Percentiles rank a stretch among this genome's conserved stretches.
Conservation (phyloP, 2,329 filamentous ascomycete species). For the Colletotrichum sp. region DNA sequence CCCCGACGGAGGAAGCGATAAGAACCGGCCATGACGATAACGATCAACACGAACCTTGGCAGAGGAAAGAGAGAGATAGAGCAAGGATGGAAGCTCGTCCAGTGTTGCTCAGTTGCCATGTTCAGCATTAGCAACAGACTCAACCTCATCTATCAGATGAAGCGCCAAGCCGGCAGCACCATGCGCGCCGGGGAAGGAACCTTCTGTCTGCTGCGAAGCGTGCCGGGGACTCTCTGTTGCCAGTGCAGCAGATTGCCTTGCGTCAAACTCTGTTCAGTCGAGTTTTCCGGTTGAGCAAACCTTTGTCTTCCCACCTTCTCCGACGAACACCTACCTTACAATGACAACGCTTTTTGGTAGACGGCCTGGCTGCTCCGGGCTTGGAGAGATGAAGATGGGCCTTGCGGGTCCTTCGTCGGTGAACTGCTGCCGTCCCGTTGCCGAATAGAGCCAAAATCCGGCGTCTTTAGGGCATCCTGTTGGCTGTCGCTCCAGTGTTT, state of each 20-base stretch:
- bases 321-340: not conserved
- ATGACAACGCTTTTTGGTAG: not conserved
- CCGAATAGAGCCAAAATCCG: not conserved
- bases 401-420: not conserved
- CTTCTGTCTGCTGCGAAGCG: not conserved
- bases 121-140: not conserved
- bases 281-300: not conserved
- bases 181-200: conserved; percentile 14
- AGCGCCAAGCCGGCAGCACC: conserved; percentile 17
- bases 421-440: not conserved
- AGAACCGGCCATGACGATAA: not conserved
- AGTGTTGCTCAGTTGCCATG: not conserved
- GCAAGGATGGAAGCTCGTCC: conserved; percentile 14
- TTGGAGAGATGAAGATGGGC: not conserved
- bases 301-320: not conserved
- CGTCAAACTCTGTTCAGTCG: not conserved
- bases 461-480: not conserved
- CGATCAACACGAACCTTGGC: conserved; percentile 7
- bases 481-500: conserved; percentile 14
- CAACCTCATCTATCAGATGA: conserved; percentile 16
- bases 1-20: not conserved
- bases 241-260: not conserved
- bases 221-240: not conserved
- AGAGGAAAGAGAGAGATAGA: not conserved
- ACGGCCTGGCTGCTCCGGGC: not conserved